Evolutionary conservation across 768 basidiomycete genomes (phyloP).

Genomic region (Leccinum boreale): DNA sequence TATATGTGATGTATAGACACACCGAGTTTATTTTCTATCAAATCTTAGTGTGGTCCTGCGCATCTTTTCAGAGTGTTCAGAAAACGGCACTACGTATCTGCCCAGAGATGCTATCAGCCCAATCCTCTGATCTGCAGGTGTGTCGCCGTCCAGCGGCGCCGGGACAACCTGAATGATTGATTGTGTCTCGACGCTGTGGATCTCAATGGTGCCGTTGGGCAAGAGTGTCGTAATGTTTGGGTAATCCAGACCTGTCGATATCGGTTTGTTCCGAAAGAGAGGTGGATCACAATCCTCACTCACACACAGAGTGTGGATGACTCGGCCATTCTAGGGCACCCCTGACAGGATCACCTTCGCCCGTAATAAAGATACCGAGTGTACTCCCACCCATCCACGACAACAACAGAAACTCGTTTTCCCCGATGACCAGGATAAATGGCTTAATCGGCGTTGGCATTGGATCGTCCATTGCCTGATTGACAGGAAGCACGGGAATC

Average conservation of each 20-base stretch:
- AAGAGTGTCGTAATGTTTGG: constrained; percentile 79
- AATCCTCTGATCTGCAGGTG: constrained; percentile 22
- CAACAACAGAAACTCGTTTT: constrained; percentile 80
- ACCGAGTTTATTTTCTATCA: constrained; percentile 15
- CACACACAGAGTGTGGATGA: constrained; percentile 75
- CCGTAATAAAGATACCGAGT: constrained; percentile 83
- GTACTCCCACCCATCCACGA: constrained; percentile 81
- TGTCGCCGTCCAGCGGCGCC: constrained; percentile 36
- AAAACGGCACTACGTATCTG: constrained; percentile 43
- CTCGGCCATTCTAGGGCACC: constrained; percentile 85
- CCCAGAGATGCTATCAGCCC: constrained; percentile 30
- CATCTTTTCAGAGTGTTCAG: constrained; percentile 40
- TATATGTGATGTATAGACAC: constrained; percentile 22
- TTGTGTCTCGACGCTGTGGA: constrained; percentile 79
- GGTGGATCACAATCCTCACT: constrained; percentile 29
- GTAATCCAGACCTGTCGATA: constrained; percentile 64
- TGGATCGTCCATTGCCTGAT: constrained; percentile 53
- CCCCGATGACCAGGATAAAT: constrained; percentile 68
- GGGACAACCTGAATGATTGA: constrained; percentile 65
- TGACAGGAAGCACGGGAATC: constrained; percentile 74
- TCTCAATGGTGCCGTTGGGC: constrained; percentile 72
- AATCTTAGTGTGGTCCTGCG: constrained; percentile 31
- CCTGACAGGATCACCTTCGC: constrained; percentile 82
- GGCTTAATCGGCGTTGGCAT: constrained; percentile 49
- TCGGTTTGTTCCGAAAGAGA: not conserved